Evolutionary conservation across 257 asterid species (phyloP).

Genomic region (Solanum microdontum): DNA sequence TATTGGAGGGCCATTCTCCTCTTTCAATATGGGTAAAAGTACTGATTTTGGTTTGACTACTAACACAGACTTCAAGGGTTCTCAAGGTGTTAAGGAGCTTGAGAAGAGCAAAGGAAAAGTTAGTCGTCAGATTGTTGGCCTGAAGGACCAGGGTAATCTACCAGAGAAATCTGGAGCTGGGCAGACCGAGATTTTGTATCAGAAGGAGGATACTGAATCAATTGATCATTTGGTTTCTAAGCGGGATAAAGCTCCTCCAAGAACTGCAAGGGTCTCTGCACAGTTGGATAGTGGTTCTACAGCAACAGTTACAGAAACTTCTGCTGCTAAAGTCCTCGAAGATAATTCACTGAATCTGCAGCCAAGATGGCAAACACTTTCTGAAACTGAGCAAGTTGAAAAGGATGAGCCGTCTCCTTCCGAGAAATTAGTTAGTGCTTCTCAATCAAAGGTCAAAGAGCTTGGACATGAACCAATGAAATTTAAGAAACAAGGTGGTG

Average conservation of each 20-base stretch:
- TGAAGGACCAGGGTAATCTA: conserved; percentile 19
- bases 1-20: conserved; percentile 21
- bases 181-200: conserved; percentile 26
- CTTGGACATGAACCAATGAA: conserved; percentile 37
- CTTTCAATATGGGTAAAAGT: conserved; percentile 14
- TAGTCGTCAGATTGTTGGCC: conserved; percentile 21
- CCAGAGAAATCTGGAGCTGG: conserved; percentile 13
- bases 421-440: conserved; percentile 19
- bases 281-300: conserved; percentile 29
- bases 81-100: conserved; percentile 23
- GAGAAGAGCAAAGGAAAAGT: conserved; percentile 8
- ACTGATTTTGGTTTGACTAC: conserved; percentile 15
- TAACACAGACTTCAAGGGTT: conserved; percentile 22
- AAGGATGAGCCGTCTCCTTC: conserved; percentile 18
- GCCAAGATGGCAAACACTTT: conserved; percentile 22
- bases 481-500: conserved; percentile 24
- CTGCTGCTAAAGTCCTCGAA: conserved; percentile 32
- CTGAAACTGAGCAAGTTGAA: conserved; percentile 24
- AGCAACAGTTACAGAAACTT: conserved; percentile 37
- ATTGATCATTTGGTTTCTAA: conserved; percentile 18
- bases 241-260: conserved; percentile 22
- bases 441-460: conserved; percentile 33
- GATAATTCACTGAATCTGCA: conserved; percentile 26
- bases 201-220: conserved; percentile 28
- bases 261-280: conserved; percentile 23